Percentiles rank a stretch among this genome's conserved stretches.
Evolutionary conservation across 2,329 filamentous ascomycete species (phyloP).

Genomic region (Diaporthe eres): DNA sequence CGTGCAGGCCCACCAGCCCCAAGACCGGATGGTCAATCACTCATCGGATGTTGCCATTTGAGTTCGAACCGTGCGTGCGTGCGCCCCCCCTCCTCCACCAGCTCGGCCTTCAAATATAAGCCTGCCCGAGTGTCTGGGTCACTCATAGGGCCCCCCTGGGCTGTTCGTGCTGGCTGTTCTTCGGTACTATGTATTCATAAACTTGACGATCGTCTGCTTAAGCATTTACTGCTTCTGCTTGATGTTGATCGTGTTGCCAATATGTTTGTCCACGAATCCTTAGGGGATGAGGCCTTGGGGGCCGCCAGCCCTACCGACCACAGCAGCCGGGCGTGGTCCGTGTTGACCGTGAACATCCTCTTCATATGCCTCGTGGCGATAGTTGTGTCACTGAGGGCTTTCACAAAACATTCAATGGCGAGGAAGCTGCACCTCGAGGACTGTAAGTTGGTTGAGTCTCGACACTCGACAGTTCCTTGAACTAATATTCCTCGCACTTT

Average conservation of each 20-base stretch:
- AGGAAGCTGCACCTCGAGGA: constrained; percentile 24
- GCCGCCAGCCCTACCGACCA: constrained; percentile 1
- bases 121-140: neutral
- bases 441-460: neutral
- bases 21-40: constrained; percentile 14
- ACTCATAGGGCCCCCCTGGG: neutral
- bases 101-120: constrained; percentile 11
- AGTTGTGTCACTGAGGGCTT: constrained; percentile 17
- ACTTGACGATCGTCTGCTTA: neutral
- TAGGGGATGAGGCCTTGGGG: constrained; percentile 15
- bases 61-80: constrained; percentile 17
- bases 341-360: constrained; percentile 7
- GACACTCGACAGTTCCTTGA: no score
- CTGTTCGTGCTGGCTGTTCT: constrained; percentile 4
- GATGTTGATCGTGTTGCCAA: neutral
- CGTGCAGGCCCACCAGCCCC: neutral
- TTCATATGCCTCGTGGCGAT: constrained; percentile 25
- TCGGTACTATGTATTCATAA: neutral
- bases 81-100: neutral
- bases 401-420: constrained; percentile 14
- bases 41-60: constrained; percentile 28
- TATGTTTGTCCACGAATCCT: constrained; percentile 4
- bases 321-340: constrained; percentile 17
- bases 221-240: neutral
- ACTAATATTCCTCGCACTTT: neutral